phyloP scores from a whole-genome alignment of 805 yeast genomes.

The Kluyveromyces lactis region DNA sequence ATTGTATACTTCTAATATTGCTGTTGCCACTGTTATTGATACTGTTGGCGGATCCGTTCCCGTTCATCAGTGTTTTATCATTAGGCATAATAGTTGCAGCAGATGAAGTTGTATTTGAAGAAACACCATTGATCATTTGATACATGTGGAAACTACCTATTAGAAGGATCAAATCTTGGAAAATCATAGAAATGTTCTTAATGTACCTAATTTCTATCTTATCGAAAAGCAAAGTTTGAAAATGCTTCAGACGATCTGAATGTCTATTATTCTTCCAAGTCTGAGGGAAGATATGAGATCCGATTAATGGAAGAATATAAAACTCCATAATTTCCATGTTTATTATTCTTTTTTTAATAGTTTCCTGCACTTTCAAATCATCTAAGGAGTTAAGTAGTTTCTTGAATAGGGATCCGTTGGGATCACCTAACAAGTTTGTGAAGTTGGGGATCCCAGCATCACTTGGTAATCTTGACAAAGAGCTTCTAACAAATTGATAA shows the following conservation, averaged over 20 bases:
- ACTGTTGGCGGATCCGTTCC: slow-evolving; percentile 5
- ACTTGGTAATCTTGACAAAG: slow-evolving; percentile 43
- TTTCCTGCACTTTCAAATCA: slow-evolving; percentile 17
- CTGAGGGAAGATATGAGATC: slow-evolving; percentile 17
- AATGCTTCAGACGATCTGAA: slow-evolving; percentile 6
- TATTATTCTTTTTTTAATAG: slow-evolving; percentile 17
- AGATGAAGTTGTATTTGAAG: neutral
- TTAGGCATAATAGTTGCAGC: neutral
- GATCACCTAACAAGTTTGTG: slow-evolving; percentile 29
- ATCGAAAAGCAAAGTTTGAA: slow-evolving; percentile 15
- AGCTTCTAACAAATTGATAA: slow-evolving; percentile 38
- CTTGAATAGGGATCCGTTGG: slow-evolving; percentile 26
- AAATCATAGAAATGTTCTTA: slow-evolving; percentile 20
- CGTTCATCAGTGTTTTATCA: slow-evolving; percentile 3
- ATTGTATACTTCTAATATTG: neutral
- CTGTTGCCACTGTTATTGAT: neutral
- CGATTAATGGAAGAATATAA: slow-evolving; percentile 24
- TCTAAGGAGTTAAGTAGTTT: slow-evolving; percentile 13
- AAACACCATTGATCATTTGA: slow-evolving; percentile 5
- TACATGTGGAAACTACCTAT: slow-evolving; percentile 23
- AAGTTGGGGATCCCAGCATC: slow-evolving; percentile 42
- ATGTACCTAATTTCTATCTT: slow-evolving; percentile 20
- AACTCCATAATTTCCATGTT: slow-evolving; percentile 28
- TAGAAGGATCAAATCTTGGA: slow-evolving; percentile 16
- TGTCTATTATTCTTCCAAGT: slow-evolving; percentile 15